Base-by-base conservation (phyloP, 2,329 filamentous ascomycete species). In the Phialophora expanda region DNA sequence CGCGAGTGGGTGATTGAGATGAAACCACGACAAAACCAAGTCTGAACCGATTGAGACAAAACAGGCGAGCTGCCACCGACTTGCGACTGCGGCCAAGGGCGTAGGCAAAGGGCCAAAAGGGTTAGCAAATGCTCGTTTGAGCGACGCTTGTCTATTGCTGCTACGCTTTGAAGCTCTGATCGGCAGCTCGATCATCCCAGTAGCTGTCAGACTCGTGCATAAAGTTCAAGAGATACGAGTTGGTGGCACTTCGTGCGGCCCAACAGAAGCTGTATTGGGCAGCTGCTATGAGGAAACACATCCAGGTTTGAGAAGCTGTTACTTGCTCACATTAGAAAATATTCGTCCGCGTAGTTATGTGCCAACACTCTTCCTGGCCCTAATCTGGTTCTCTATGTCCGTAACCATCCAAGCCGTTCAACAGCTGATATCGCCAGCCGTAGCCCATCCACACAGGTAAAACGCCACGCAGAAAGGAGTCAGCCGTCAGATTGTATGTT, bases 1-100 rank as follows among this genome's bases (percentile, higher is more conserved):
- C 46, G 28, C 46, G 41, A 59, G 56, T 59, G 56, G 56, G 8
- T 48, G 56, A 50, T 17, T 4, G n/a, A 14, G 34, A 57, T 41
- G 38, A 44, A 44, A 44, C 38, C 6, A 44, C 38, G 14, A 7
- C 38, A 17, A 20, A n/a, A 22, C 24, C 30, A 12, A 50, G 22
- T 28, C 20, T 9, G 44, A 50, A 17, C 56, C 30, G 41, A 50
- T 56, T 28, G 14, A 32, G 48, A 28, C 48, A 51, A 28, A 51
- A 51, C 48, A 51, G 48, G 48, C 48, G 48, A 51, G 48, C 48
- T 12, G 20, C 5, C 38, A 44, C 38, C 14, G 38, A 44, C 38
- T 8, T n/a, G 38, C 14, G n/a, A 20, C 7, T 5, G 38, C 38
- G 38, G 38, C n/a, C 38, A n/a, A 44, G 14, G 38, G 38, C 38